phyloP scores from a whole-genome alignment of 495 filamentous ascomycete genomes.

The Physcia stellaris region DNA sequence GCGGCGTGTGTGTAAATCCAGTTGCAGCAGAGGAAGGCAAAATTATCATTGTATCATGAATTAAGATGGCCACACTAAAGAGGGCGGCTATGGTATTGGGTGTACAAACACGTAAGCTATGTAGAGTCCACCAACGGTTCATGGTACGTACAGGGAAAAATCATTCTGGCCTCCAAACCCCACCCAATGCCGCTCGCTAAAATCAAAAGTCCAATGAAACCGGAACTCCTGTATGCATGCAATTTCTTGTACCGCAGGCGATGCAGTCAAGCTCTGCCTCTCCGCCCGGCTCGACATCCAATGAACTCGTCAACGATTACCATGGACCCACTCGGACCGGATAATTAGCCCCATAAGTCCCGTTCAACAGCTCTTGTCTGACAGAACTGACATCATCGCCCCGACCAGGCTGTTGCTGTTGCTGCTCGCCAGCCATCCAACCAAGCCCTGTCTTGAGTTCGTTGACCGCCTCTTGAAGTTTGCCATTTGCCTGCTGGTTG shows the following conservation, averaged over 20 bases:
- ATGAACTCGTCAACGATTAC: too few relatives aligned
- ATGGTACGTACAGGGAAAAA: neutral
- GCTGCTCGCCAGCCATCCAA: conserved; percentile 55
- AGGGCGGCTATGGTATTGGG: too few relatives aligned
- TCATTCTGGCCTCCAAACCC: neutral
- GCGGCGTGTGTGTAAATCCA: too few relatives aligned
- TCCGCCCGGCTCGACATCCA: too few relatives aligned
- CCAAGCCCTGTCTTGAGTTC: conserved; percentile 60
- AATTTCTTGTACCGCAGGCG: neutral
- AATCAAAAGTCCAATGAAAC: neutral
- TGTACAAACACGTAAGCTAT: too few relatives aligned
- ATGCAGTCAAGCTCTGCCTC: neutral
- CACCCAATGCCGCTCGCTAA: neutral
- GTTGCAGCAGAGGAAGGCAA: too few relatives aligned
- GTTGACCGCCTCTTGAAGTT: conserved; percentile 65
- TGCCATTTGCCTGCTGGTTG: conserved; percentile 73
- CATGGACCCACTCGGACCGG: conserved; percentile 64
- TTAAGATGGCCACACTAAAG: too few relatives aligned
- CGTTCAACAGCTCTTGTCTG: conserved; percentile 64
- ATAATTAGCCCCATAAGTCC: conserved; percentile 55
- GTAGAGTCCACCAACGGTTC: neutral
- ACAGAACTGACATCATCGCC: conserved; percentile 48
- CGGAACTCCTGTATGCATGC: neutral
- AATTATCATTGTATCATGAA: too few relatives aligned
- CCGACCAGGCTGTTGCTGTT: conserved; percentile 27